Base-by-base conservation (phyloP, 1,284 basidiomycete genomes). In the Taiwanofungus camphoratus region DNA sequence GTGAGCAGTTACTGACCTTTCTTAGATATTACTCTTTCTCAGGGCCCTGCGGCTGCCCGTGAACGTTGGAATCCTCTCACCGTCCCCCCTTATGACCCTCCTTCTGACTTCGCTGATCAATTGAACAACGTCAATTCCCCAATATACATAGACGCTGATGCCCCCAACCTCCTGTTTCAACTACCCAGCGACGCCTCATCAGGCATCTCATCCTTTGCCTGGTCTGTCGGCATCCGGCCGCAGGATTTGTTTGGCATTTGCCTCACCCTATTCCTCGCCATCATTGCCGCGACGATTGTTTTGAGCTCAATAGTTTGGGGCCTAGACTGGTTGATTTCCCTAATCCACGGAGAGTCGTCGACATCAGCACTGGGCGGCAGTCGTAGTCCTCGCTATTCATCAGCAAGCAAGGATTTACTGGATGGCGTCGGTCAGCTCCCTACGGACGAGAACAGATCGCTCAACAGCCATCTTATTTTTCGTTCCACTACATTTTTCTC, bases 201-300 rank as follows among this genome's bases (percentile, higher is more conserved):
- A 9, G 92, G 92, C 2, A 81, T 95, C 31, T 70, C 76, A n/a
- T 81, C 84, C 0, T 90, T 89, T 55, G 87, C 90, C 0, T 79
- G 79, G 48, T 73, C 87, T 13, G 67, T 95, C 23, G 95, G 94
- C 16, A 59, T 98, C 1, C 76, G 81, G 4, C 82, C 87, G 2
- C 72, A 83, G 55, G 89, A 95, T 59, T 71, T 97, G 13, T 99
- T 94, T 56, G 80, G 82, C 18, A 84, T 85, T 18, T 93, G 89
- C 60, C 66, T 94, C 8, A 69, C 82, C 29, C 68, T 97, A 42
- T 97, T 95, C 70, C 71, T 95, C 34, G 73, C 77, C 38, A 83
- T 97, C 51, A 67, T 88, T 16, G 89, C 78, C 1, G 84, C 71
- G 7, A 78, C 86, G 16, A 74, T 91, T 46, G 67, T 74, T 15